Conservation (phyloP, 2,329 filamentous ascomycete species). For the Bertia moriformis region DNA sequence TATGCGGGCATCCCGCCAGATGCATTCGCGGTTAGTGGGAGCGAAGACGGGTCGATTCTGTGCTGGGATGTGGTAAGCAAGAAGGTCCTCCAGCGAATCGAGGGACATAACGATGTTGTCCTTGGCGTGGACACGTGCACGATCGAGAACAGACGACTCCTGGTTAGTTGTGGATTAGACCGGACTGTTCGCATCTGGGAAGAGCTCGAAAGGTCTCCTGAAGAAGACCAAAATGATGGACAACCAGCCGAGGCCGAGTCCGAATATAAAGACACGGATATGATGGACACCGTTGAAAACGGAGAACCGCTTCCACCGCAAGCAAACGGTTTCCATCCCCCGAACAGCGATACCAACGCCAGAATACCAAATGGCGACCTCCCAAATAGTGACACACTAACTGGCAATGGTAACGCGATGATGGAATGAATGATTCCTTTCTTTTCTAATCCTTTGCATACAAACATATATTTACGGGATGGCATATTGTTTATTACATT, state of each 20-base stretch:
- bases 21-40: constrained; percentile 64
- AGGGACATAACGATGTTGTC: constrained; percentile 40
- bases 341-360: background rate
- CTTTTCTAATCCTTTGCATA: too few species aligned
- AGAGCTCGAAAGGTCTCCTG: background rate
- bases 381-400: background rate
- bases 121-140: constrained; percentile 48
- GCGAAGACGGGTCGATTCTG: constrained; percentile 72
- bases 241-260: background rate
- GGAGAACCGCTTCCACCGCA: background rate
- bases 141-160: background rate
- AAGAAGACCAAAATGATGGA: background rate
- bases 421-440: background rate
- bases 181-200: background rate
- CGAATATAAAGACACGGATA: background rate
- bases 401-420: too few species aligned
- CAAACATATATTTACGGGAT: too few species aligned
- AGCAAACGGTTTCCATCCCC: background rate
- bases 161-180: constrained; percentile 1
- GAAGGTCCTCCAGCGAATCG: constrained; percentile 57
- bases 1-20: constrained; percentile 12
- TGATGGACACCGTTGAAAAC: background rate
- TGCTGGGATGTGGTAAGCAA: constrained; percentile 88
- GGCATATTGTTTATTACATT: too few species aligned
- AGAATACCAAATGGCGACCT: background rate